Conservation (phyloP, 2,329 filamentous ascomycete species). For the Helminthosporium solani region DNA sequence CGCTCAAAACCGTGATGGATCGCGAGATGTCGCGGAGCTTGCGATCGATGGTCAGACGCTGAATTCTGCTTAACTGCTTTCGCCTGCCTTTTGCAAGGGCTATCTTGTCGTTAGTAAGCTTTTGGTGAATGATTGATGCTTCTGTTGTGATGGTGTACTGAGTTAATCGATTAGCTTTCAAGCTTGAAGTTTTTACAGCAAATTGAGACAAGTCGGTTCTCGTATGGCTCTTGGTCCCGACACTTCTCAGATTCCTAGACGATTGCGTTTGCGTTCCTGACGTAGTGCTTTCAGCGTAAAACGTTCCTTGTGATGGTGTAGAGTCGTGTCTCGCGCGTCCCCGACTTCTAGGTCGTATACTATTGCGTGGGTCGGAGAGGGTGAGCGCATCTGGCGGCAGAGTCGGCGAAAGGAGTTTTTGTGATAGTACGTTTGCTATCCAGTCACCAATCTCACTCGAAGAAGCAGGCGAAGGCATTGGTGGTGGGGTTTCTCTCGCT, state of each 20-base stretch:
- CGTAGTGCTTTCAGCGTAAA: constrained; percentile 31
- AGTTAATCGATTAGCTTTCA: constrained; percentile 12
- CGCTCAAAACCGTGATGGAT: constrained; percentile 22
- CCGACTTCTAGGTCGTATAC: constrained; percentile 12
- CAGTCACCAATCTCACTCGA: constrained; percentile 28
- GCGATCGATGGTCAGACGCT: constrained; percentile 30
- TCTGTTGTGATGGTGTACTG: constrained; percentile 20
- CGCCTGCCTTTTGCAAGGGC: constrained; percentile 30
- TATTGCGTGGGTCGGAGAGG: constrained; percentile 12
- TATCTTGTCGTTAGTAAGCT: constrained; percentile 31
- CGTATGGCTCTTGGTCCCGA: neutral
- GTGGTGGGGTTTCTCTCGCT: constrained; percentile 14
- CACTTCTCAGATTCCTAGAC: neutral
- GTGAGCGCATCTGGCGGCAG: constrained; percentile 3
- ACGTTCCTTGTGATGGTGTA: constrained; percentile 26
- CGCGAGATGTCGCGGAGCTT: constrained; percentile 28
- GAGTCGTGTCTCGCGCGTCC: constrained; percentile 2
- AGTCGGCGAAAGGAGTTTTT: constrained; percentile 4
- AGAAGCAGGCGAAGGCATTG: constrained; percentile 10
- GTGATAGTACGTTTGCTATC: constrained; percentile 31
- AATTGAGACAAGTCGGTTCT: constrained; percentile 4
- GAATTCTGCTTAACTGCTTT: constrained; percentile 23
- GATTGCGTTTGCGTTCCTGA: constrained; percentile 20
- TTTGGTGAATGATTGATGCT: constrained; percentile 27
- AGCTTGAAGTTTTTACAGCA: constrained; percentile 7